A percentile compares a stretch with the other conserved stretches of the same genome.
phyloP scores from a whole-genome alignment of 345 rosid species.

The Eutrema japonicum region DNA sequence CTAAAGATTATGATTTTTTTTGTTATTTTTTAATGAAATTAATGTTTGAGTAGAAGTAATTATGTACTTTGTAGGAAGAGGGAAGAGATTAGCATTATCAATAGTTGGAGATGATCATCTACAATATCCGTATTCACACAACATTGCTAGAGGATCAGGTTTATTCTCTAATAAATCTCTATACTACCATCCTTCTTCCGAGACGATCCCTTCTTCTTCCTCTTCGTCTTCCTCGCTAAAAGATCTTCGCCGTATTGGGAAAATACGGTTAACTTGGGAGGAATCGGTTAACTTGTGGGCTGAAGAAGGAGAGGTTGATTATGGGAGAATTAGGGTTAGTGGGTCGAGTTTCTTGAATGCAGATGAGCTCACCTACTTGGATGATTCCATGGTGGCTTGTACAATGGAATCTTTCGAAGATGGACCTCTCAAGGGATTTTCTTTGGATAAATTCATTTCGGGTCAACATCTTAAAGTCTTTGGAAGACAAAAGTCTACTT shows the following conservation, averaged over 20 bases:
- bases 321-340: conserved; percentile 78
- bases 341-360: conserved; percentile 86
- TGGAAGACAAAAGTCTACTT: conserved; percentile 73
- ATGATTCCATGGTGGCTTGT: conserved; percentile 84
- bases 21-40: background rate
- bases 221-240: conserved; percentile 51
- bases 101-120: conserved; percentile 52
- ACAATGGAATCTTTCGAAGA: conserved; percentile 87
- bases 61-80: conserved; percentile 54
- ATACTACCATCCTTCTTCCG: conserved; percentile 42
- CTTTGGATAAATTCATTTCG: conserved; percentile 78
- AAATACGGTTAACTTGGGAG: conserved; percentile 93
- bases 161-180: conserved; percentile 31
- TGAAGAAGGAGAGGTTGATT: conserved; percentile 82
- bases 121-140: conserved; percentile 36
- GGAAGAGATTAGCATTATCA: conserved; percentile 58
- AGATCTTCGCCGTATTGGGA: conserved; percentile 88
- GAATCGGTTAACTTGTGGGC: conserved; percentile 97
- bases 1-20: background rate
- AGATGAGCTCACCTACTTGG: conserved; percentile 83
- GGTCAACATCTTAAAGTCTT: conserved; percentile 93
- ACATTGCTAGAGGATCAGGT: conserved; percentile 34
- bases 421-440: conserved; percentile 78
- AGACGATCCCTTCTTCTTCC: conserved; percentile 40
- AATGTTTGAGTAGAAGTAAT: background rate